These are phyloP conservation scores for Colletotrichum caudatum DNA, from an alignment of 2,329 filamentous ascomycete species.

Conservation along the genomic window DNA sequence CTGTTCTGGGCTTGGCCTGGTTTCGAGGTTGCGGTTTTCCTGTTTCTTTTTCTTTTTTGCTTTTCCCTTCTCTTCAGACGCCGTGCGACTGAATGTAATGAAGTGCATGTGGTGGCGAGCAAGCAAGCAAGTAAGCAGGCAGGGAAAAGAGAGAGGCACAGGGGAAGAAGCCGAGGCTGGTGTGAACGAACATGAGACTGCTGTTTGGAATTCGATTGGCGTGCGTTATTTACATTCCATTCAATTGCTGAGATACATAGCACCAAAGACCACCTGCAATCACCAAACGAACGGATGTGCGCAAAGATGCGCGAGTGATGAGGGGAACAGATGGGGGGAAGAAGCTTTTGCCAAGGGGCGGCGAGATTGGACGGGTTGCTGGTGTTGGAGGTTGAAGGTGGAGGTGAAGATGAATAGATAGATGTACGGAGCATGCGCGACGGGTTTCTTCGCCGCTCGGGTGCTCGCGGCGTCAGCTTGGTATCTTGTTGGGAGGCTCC, in stretches of 20 bases:
- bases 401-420: background rate
- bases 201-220: background rate
- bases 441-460: slow-evolving; percentile 14
- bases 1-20: background rate
- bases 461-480: slow-evolving; percentile 23
- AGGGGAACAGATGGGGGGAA: slow-evolving; percentile 13
- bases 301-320: background rate
- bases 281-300: background rate
- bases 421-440: slow-evolving; percentile 1
- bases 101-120: background rate
- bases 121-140: background rate
- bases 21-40: too few relatives aligned
- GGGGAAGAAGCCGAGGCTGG: background rate
- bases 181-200: background rate
- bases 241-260: background rate
- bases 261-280: background rate
- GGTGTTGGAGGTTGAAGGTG: background rate
- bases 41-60: background rate
- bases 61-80: background rate
- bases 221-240: background rate
- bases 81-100: background rate
- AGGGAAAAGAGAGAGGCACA: background rate
- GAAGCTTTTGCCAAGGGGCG: slow-evolving; percentile 40
- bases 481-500: slow-evolving; percentile 13
- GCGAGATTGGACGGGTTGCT: slow-evolving; percentile 13